phyloP scores from a whole-genome alignment of 2,329 filamentous ascomycete genomes.

The Onygena corvina region DNA sequence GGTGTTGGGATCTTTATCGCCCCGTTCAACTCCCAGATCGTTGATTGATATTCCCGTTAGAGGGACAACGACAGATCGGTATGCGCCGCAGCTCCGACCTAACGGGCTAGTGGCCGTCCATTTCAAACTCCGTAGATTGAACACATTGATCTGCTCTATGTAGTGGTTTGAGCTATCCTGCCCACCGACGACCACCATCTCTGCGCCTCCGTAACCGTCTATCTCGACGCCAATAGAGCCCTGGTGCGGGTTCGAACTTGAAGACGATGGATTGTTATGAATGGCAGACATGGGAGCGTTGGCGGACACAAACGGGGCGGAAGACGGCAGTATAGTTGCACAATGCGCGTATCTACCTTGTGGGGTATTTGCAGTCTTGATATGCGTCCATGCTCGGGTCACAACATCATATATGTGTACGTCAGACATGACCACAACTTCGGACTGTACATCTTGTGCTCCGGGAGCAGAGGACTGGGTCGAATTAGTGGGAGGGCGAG shows the following conservation, averaged over 20 bases:
- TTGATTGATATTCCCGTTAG: slow-evolving; percentile 41
- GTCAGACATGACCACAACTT: slow-evolving; percentile 95
- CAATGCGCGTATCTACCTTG: slow-evolving; percentile 96
- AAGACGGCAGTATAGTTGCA: slow-evolving; percentile 79
- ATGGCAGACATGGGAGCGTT: slow-evolving; percentile 75
- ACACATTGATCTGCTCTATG: slow-evolving; percentile 96
- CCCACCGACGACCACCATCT: slow-evolving; percentile 94
- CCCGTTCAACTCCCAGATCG: slow-evolving; percentile 33
- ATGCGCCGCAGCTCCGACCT: slow-evolving; percentile 88
- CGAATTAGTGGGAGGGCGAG: slow-evolving; percentile 32
- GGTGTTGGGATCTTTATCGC: slow-evolving; percentile 21
- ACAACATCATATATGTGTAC: slow-evolving; percentile 88
- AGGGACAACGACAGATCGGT: slow-evolving; percentile 86
- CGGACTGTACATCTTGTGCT: slow-evolving; percentile 55
- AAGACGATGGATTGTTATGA: slow-evolving; percentile 72
- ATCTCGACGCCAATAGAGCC: slow-evolving; percentile 78
- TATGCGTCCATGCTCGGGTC: slow-evolving; percentile 70
- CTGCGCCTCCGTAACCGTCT: slow-evolving; percentile 80
- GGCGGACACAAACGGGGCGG: slow-evolving; percentile 72
- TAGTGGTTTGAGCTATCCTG: slow-evolving; percentile 98
- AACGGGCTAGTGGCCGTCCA: slow-evolving; percentile 85
- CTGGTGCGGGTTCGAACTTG: slow-evolving; percentile 74
- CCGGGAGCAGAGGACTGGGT: slow-evolving; percentile 25
- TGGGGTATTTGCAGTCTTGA: slow-evolving; percentile 67
- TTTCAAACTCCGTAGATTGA: slow-evolving; percentile 86